Conservation (phyloP, 306 rosid species). For the Gastrolobium bilobum region DNA sequence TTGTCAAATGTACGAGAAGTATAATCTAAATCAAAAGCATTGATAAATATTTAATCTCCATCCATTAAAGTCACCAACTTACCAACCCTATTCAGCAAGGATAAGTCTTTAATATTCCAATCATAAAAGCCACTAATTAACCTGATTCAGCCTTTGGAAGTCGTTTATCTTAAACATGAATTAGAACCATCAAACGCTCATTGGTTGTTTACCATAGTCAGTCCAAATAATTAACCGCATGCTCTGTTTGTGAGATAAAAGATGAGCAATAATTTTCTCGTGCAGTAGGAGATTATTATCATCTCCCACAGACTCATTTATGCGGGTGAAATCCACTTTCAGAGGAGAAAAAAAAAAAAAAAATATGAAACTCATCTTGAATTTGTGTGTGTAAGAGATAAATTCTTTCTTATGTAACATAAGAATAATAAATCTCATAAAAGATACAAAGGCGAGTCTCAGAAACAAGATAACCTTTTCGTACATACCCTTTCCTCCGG, state of each 20-base stretch:
- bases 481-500: too few relatives aligned
- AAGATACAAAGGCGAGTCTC: too few relatives aligned
- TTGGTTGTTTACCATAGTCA: not conserved
- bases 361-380: too few relatives aligned
- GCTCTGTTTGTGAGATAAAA: too few relatives aligned
- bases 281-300: too few relatives aligned
- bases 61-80: not conserved
- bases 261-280: too few relatives aligned
- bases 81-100: not conserved
- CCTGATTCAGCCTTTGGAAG: not conserved
- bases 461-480: not conserved
- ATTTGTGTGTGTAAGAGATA: too few relatives aligned
- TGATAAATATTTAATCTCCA: not conserved
- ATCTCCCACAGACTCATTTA: too few relatives aligned
- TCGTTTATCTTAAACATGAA: not conserved
- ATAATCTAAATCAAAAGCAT: not conserved
- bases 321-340: too few relatives aligned
- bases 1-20: not conserved
- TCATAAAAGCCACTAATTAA: constrained; percentile 3
- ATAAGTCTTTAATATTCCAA: not conserved
- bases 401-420: too few relatives aligned
- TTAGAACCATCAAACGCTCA: not conserved
- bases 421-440: too few relatives aligned
- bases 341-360: too few relatives aligned
- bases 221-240: not conserved